Conservation (phyloP, 129 eudicot species). For the Artemisia argyi region DNA sequence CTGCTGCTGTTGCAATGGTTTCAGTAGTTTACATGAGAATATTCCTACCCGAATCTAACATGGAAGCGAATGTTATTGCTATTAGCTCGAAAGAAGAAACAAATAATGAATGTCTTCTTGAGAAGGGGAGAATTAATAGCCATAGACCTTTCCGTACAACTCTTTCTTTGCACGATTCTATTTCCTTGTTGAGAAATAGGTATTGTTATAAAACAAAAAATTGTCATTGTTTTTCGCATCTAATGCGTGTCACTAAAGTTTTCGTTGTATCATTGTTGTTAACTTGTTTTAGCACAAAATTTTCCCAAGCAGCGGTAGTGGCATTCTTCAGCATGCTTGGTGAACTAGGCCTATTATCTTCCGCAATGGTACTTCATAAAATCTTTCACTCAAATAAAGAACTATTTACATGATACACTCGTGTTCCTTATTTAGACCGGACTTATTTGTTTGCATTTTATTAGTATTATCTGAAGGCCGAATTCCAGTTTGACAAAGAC, state of each 20-base stretch:
- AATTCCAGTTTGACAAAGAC: slow-evolving; percentile 67
- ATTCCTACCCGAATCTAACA: slow-evolving; percentile 68
- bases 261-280: neutral
- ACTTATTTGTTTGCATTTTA: slow-evolving; percentile 8
- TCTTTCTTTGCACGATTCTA: slow-evolving; percentile 53
- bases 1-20: slow-evolving; percentile 56
- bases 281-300: slow-evolving; percentile 28
- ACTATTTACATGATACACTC: neutral
- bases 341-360: slow-evolving; percentile 54
- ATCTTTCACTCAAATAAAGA: neutral
- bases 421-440: neutral
- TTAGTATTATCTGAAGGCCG: slow-evolving; percentile 70
- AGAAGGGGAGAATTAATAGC: slow-evolving; percentile 37
- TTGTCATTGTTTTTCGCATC: too few species aligned
- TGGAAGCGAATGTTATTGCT: slow-evolving; percentile 18
- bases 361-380: slow-evolving; percentile 42
- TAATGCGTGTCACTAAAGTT: neutral
- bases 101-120: slow-evolving; percentile 38
- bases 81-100: slow-evolving; percentile 26
- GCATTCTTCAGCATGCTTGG: slow-evolving; percentile 60
- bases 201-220: neutral
- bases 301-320: slow-evolving; percentile 55
- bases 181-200: slow-evolving; percentile 68
- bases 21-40: slow-evolving; percentile 73
- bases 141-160: slow-evolving; percentile 35